Evolutionary conservation across 192 early-diverging fungal species (phyloP), one percentile per base, ranked within the genome.

Genomic region (Coemansia sp.): DNA sequence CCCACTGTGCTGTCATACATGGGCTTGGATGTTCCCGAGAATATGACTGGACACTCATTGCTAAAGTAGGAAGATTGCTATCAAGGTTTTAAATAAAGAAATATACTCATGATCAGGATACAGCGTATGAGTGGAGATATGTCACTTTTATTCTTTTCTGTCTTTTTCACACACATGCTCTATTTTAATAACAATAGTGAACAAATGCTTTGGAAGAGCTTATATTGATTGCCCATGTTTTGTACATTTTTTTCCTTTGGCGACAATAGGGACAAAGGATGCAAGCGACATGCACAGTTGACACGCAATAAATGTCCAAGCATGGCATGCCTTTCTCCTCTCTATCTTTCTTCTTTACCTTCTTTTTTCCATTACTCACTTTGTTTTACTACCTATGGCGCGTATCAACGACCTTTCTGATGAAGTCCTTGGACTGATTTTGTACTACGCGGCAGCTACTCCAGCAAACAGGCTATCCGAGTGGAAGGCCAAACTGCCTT

Each of bases 1-100:
- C 98, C 98, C 17, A 99, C 98, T 1, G 73, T 99, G 64, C 87
- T 98, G 66, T 86, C 89, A 30, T 88, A 92, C 40, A 96, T 98
- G 96, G 96, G 95, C 33, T 66, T 98, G 39, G 88, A 91, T 58
- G 80, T 95, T 32, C 98, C 98, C n/a, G 87, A 92, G 71, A 93
- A 97, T 75, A 99, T 99, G 98, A 93, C 90, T 43, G 97, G 98
- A 7, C 57, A 82, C 32, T 91, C 89, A 49, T 71, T 93, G 55
- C 82, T 93, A 42, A 76, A 64, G 43, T 69, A 68, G 78, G 16
- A 28, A 28, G 26, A 28, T 28, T 28, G 26, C 2, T 35, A 6
- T 35, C 7, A 28, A 28, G 26, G 26, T 2, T 28, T 28, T 28
- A 28, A 28, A 28, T 28, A 28, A 28, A 28, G 26, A 28, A 28